Evolutionary conservation across 1,284 basidiomycete species (phyloP).

Genomic region (Uromyces viciae-fabae): DNA sequence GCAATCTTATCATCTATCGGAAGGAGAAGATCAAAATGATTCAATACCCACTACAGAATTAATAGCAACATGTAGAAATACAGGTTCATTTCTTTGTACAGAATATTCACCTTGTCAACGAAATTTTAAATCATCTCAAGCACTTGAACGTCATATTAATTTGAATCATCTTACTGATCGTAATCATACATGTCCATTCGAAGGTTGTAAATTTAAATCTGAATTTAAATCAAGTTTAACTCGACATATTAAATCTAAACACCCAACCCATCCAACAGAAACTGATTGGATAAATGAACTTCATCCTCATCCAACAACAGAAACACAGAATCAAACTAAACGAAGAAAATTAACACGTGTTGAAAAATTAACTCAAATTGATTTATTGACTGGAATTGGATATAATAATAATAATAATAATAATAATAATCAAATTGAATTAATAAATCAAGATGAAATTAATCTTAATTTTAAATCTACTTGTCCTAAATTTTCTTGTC

Average conservation of each 20-base stretch:
- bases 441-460: neutral
- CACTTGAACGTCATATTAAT: slow-evolving; percentile 29
- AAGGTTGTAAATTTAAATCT: slow-evolving; percentile 5
- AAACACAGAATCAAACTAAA: neutral
- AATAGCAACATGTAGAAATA: neutral
- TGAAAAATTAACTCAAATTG: slow-evolving; percentile 23
- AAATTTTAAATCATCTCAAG: slow-evolving; percentile 23
- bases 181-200: slow-evolving; percentile 1
- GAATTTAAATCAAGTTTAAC: neutral
- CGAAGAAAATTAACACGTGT: neutral
- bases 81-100: slow-evolving; percentile 13
- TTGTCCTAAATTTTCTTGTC: slow-evolving; percentile 8
- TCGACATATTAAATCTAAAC: slow-evolving; percentile 12
- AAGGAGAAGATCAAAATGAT: neutral
- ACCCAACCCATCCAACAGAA: neutral
- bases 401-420: neutral
- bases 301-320: neutral
- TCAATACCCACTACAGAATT: neutral
- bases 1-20: neutral
- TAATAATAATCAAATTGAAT: neutral
- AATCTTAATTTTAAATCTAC: neutral
- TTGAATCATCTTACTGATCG: slow-evolving; percentile 19
- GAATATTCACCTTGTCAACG: slow-evolving; percentile 1
- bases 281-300: neutral
- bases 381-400: slow-evolving; percentile 24